These are phyloP conservation scores for Zarea fungicola DNA, from an alignment of 2,329 filamentous ascomycete genomes.

Conservation along the genomic window DNA sequence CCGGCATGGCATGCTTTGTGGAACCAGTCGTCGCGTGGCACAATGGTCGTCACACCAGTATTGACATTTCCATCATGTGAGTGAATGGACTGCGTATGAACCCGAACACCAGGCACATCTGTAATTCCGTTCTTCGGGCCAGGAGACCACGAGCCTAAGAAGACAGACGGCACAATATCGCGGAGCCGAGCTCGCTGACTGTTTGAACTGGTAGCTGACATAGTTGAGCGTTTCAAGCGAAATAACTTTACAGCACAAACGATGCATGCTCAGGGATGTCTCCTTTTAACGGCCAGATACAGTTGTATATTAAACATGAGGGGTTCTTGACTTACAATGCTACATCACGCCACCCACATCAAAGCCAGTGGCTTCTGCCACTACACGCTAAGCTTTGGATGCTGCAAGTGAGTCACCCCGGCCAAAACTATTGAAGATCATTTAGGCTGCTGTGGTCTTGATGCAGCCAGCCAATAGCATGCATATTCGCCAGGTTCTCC, in stretches of 20 bases:
- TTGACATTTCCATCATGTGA: slow-evolving; percentile 27
- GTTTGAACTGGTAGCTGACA: not conserved
- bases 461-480: not conserved
- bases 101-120: slow-evolving; percentile 37
- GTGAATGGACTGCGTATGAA: slow-evolving; percentile 35
- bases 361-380: no score
- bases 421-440: slow-evolving; percentile 12
- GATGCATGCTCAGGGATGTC: no score
- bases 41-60: slow-evolving; percentile 40
- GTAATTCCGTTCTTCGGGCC: slow-evolving; percentile 39
- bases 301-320: not conserved
- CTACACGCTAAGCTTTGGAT: no score
- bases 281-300: no score
- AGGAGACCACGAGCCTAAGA: slow-evolving; percentile 32
- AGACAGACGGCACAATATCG: slow-evolving; percentile 32
- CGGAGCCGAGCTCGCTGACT: slow-evolving; percentile 25
- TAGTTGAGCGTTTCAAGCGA: not conserved
- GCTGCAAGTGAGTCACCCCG: slow-evolving; percentile 11
- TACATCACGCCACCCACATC: no score
- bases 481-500: no score
- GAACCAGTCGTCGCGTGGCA: slow-evolving; percentile 36
- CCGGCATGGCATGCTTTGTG: slow-evolving; percentile 36
- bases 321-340: no score
- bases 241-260: not conserved
- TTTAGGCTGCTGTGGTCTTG: not conserved